These are phyloP conservation scores for Conringia planisiliqua DNA, from an alignment of 345 rosid species.

Conservation along the genomic window DNA sequence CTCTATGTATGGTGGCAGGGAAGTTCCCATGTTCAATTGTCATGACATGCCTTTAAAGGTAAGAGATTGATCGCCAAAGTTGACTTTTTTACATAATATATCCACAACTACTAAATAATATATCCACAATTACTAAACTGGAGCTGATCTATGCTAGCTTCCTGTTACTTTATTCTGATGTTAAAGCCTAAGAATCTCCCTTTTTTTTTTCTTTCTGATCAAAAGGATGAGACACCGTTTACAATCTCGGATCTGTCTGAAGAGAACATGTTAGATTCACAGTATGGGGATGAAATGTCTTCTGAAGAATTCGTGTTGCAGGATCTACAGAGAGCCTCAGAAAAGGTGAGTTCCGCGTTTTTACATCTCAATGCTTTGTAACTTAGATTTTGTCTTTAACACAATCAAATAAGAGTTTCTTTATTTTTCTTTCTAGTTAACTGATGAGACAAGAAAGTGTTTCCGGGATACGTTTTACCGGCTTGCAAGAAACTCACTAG, in stretches of 20 bases:
- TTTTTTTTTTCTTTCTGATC: constrained; percentile 3
- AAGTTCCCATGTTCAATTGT: constrained; percentile 26
- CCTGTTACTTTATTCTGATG: background rate
- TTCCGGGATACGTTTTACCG: constrained; percentile 85
- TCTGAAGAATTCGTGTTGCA: constrained; percentile 57
- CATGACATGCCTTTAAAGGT: constrained; percentile 33
- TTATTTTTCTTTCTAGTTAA: constrained; percentile 41
- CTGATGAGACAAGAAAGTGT: constrained; percentile 59
- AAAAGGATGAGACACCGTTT: constrained; percentile 27
- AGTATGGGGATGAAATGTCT: constrained; percentile 35
- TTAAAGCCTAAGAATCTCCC: background rate
- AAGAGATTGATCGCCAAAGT: background rate
- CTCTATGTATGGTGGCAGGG: constrained; percentile 26
- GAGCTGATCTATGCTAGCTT: background rate
- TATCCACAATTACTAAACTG: background rate
- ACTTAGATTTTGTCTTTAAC: background rate
- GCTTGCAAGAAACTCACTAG: constrained; percentile 64
- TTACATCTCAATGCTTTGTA: background rate
- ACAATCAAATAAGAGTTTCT: background rate
- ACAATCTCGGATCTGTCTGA: constrained; percentile 28
- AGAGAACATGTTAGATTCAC: constrained; percentile 25
- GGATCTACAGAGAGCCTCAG: constrained; percentile 64
- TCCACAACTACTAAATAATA: background rate
- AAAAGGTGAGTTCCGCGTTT: constrained; percentile 42
- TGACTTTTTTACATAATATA: background rate